Percentiles rank a stretch among this genome's conserved stretches.
phyloP scores from a whole-genome alignment of 2,329 filamentous ascomycete species.

The Fusarium keratoplasticum region DNA sequence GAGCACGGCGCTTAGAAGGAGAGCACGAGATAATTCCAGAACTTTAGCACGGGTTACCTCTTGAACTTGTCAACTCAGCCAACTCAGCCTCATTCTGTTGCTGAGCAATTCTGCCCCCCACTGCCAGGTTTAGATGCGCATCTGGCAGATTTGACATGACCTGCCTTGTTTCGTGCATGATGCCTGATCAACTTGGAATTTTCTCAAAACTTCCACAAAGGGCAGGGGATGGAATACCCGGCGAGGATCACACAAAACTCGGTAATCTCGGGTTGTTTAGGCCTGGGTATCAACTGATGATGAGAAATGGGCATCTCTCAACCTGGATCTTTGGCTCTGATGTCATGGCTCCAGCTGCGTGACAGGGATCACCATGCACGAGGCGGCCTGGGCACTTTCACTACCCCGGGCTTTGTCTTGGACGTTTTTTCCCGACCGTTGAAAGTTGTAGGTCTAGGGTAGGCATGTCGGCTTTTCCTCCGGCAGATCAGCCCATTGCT shows the following conservation, averaged over 20 bases:
- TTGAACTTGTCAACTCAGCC: neutral
- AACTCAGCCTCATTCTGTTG: slow-evolving; percentile 28
- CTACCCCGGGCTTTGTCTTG: neutral
- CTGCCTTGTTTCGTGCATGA: slow-evolving; percentile 1
- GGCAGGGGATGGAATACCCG: neutral
- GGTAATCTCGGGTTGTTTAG: neutral
- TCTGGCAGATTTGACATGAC: slow-evolving; percentile 3
- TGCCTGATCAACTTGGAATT: slow-evolving; percentile 28
- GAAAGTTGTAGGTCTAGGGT: neutral
- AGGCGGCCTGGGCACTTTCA: neutral
- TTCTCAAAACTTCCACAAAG: slow-evolving; percentile 27
- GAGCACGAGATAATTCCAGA: slow-evolving; percentile 21
- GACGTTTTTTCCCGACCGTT: neutral
- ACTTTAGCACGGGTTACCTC: slow-evolving; percentile 30
- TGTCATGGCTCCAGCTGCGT: slow-evolving; percentile 21
- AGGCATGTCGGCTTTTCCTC: neutral
- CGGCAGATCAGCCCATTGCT: slow-evolving; percentile 11
- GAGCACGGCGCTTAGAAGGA: slow-evolving; percentile 1
- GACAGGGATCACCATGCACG: slow-evolving; percentile 19
- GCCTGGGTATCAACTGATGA: neutral
- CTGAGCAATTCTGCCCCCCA: slow-evolving; percentile 6
- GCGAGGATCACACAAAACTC: slow-evolving; percentile 8
- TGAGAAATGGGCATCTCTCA: slow-evolving; percentile 9
- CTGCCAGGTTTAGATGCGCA: neutral
- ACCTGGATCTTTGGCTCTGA: slow-evolving; percentile 20